Percentiles rank a stretch among this genome's conserved stretches.
phyloP scores from a whole-genome alignment of 495 filamentous ascomycete species.

The Neurospora africana region DNA sequence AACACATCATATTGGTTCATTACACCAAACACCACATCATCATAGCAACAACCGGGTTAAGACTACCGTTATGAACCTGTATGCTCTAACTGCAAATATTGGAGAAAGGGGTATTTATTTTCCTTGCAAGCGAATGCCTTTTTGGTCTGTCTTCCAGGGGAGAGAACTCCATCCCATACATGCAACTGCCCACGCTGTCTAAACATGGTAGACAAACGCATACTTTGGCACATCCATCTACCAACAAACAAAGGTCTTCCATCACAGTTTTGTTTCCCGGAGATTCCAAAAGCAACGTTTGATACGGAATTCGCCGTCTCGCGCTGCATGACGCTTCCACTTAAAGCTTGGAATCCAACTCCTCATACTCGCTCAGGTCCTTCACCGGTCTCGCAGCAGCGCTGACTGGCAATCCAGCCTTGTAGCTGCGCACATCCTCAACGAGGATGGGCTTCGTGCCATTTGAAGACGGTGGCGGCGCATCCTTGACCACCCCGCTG shows the following conservation, averaged over 20 bases:
- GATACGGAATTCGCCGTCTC: background rate
- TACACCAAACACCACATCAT: background rate
- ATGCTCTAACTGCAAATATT: background rate
- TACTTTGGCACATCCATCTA: background rate
- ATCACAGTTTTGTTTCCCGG: background rate
- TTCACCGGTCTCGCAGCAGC: constrained; percentile 59
- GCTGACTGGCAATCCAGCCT: constrained; percentile 57
- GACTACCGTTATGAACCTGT: background rate
- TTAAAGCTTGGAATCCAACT: constrained; percentile 61
- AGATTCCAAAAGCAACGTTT: background rate
- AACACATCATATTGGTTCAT: background rate
- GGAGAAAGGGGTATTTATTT: background rate
- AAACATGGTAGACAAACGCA: background rate
- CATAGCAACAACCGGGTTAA: background rate
- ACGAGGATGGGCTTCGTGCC: constrained; percentile 45
- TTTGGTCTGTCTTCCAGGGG: background rate
- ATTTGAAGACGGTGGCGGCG: constrained; percentile 31
- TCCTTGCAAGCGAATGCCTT: background rate
- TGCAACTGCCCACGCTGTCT: background rate
- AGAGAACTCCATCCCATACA: background rate
- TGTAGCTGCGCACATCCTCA: constrained; percentile 65
- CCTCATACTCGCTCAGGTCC: constrained; percentile 73
- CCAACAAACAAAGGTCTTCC: background rate
- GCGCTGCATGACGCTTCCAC: background rate
- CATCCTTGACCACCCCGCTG: constrained; percentile 28